phyloP scores from a whole-genome alignment of 2,329 filamentous ascomycete species.

The Cladosporium sp. region DNA sequence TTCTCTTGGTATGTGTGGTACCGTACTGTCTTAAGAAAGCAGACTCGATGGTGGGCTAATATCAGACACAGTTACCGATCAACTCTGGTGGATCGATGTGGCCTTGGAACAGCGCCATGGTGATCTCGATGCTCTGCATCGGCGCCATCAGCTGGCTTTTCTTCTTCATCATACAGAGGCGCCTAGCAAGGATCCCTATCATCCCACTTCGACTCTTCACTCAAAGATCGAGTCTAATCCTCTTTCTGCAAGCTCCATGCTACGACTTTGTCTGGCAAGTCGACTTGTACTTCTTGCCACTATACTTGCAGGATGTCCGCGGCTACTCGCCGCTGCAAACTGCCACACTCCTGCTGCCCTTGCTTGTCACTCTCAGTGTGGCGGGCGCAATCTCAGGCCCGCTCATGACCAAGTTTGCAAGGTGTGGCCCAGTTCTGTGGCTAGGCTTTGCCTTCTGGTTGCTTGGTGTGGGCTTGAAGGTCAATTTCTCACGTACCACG shows the following conservation, averaged over 20 bases:
- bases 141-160: conserved; percentile 28
- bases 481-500: conserved; percentile 5
- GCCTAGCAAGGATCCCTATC: conserved; percentile 1
- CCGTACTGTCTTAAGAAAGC: neutral
- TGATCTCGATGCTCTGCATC: conserved; percentile 53
- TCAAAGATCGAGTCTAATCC: neutral
- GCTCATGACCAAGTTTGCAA: conserved; percentile 9
- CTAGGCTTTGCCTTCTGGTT: conserved; percentile 5
- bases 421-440: conserved; percentile 6
- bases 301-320: conserved; percentile 41
- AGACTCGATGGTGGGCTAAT: neutral
- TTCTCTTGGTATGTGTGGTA: conserved; percentile 1
- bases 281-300: conserved; percentile 33
- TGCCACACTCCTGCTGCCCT: conserved; percentile 37
- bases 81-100: conserved; percentile 52
- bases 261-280: conserved; percentile 13
- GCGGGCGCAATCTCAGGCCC: conserved; percentile 2
- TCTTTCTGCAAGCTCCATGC: conserved; percentile 4
- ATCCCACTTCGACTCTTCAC: conserved; percentile 7
- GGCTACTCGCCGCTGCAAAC: conserved; percentile 34
- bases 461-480: conserved; percentile 5
- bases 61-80: neutral
- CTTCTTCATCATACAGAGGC: conserved; percentile 7
- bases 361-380: conserved; percentile 3
- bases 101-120: conserved; percentile 52